phyloP scores from a whole-genome alignment of 768 basidiomycete genomes.

The Harrya chromipes region DNA sequence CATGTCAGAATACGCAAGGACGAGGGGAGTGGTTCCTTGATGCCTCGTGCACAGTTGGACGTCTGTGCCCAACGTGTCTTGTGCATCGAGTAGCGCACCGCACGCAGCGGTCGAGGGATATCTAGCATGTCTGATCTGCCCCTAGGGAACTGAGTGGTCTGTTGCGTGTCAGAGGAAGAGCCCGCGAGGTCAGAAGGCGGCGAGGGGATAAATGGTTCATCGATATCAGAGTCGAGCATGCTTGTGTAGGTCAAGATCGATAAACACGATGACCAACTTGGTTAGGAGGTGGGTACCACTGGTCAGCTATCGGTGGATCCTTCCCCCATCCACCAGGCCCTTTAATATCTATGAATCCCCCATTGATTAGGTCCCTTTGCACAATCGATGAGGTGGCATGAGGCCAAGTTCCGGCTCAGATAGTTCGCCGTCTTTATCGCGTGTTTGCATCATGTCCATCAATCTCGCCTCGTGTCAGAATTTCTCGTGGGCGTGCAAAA shows the following conservation, averaged over 20 bases:
- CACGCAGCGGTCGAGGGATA: conserved; percentile 28
- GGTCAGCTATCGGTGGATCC: neutral
- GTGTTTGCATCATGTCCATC: conserved; percentile 26
- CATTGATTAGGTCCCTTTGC: conserved; percentile 3
- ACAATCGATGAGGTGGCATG: conserved; percentile 23
- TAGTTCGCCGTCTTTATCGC: neutral
- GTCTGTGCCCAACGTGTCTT: conserved; percentile 33
- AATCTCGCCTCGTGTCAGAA: conserved; percentile 21
- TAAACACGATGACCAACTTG: conserved; percentile 1
- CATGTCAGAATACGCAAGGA: conserved; percentile 61
- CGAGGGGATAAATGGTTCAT: conserved; percentile 30
- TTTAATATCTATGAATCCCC: conserved; percentile 14
- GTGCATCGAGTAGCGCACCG: conserved; percentile 32
- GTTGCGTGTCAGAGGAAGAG: conserved; percentile 29
- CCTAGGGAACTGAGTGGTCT: conserved; percentile 16
- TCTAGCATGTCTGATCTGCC: conserved; percentile 22
- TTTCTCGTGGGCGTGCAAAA: neutral
- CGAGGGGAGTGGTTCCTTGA: conserved; percentile 38
- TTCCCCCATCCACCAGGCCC: neutral
- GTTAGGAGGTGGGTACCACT: neutral
- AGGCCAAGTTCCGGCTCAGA: conserved; percentile 23
- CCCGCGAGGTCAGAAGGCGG: conserved; percentile 25
- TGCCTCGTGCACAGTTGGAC: conserved; percentile 33
- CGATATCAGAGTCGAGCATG: conserved; percentile 29
- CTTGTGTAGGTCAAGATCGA: conserved; percentile 11